These are phyloP conservation scores for Pulveroboletus sp. DNA, from an alignment of 768 basidiomycete species.

Conservation along the genomic window DNA sequence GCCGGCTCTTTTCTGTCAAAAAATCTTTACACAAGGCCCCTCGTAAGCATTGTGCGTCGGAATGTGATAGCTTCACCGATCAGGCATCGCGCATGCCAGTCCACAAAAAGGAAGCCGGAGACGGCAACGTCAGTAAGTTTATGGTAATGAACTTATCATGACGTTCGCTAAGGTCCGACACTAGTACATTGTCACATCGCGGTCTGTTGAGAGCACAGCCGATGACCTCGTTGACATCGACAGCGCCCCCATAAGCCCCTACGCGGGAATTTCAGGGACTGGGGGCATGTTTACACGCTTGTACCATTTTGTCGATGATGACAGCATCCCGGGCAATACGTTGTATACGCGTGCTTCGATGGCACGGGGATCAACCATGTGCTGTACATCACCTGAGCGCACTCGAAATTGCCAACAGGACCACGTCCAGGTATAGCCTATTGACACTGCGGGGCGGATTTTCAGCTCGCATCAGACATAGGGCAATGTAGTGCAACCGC, in stretches of 20 bases:
- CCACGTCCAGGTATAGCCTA: conserved; percentile 9
- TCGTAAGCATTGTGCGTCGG: conserved; percentile 9
- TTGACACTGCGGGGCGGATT: conserved; percentile 11
- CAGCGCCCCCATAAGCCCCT: conserved; percentile 9
- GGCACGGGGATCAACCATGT: conserved; percentile 26
- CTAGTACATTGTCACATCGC: conserved; percentile 8
- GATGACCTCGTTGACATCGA: conserved; percentile 17
- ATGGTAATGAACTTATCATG: conserved; percentile 7
- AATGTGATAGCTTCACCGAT: conserved; percentile 23
- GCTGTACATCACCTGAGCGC: conserved; percentile 16
- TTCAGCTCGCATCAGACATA: conserved; percentile 5
- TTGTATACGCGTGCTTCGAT: conserved; percentile 18
- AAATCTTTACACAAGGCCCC: conserved; percentile 15
- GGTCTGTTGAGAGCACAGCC: conserved; percentile 23
- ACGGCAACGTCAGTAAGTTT: conserved; percentile 21
- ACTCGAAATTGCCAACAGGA: conserved; percentile 15
- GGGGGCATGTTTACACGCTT: conserved; percentile 12
- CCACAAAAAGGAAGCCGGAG: conserved; percentile 23
- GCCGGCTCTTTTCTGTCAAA: conserved; percentile 20
- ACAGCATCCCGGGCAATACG: conserved; percentile 28
- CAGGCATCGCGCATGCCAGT: conserved; percentile 20
- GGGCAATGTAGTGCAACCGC: conserved; percentile 1
- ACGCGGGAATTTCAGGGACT: conserved; percentile 24
- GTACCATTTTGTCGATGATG: conserved; percentile 18
- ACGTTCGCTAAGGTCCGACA: conserved; percentile 17